Conservation (phyloP, 179 eudicot species). For the Camellia oleifera region DNA sequence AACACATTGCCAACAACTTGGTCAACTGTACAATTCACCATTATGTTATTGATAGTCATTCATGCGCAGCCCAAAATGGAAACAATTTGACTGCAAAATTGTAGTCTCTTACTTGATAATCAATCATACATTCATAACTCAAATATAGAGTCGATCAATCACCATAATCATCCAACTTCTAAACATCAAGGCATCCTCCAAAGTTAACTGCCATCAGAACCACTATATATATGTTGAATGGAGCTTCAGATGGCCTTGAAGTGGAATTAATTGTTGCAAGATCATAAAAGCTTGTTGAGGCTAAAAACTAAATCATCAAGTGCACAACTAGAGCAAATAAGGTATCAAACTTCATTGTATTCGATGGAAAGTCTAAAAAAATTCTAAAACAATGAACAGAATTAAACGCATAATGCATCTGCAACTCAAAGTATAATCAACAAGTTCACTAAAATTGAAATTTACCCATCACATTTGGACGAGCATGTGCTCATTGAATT, state of each 20-base stretch:
- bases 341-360: background rate
- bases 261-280: constrained; percentile 7
- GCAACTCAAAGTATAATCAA: background rate
- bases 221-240: background rate
- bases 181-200: background rate
- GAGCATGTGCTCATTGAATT: background rate
- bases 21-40: background rate
- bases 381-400: background rate
- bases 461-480: background rate
- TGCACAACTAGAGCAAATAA: constrained; percentile 1
- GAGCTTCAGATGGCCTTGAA: background rate
- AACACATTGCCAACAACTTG: background rate
- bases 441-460: background rate
- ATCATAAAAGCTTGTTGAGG: background rate
- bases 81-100: background rate
- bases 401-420: background rate
- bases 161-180: background rate
- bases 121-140: background rate
- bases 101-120: constrained; percentile 2
- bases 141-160: background rate
- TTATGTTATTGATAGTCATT: background rate
- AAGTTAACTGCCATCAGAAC: background rate
- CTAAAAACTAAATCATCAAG: background rate
- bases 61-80: background rate
- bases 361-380: background rate